Evolutionary conservation across 140 eudicot species (phyloP).

Genomic region (Erigeron philadelphicus): DNA sequence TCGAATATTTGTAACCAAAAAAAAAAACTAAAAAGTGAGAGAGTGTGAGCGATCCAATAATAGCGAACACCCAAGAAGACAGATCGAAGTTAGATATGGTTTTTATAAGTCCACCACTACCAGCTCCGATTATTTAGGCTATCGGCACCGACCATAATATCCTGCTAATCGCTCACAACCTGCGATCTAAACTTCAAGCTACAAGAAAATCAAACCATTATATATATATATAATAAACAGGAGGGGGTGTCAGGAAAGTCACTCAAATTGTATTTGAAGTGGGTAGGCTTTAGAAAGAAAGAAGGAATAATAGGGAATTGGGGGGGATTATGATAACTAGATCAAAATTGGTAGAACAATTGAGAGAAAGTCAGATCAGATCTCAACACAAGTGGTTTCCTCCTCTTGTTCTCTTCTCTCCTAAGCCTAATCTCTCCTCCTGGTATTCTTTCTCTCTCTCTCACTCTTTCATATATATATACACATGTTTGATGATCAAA

Average conservation of each 20-base stretch:
- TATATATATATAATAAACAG: too few relatives aligned
- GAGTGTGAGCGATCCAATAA: too few relatives aligned
- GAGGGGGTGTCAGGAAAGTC: neutral
- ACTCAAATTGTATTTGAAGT: too few relatives aligned
- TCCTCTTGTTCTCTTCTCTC: conserved; percentile 70
- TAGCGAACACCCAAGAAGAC: too few relatives aligned
- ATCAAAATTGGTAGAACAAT: conserved; percentile 77
- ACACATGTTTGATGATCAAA: neutral
- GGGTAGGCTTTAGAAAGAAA: conserved; percentile 18
- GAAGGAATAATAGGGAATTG: neutral
- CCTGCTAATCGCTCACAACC: too few relatives aligned
- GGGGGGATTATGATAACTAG: conserved; percentile 61
- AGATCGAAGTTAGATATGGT: too few relatives aligned
- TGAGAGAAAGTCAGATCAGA: conserved; percentile 79
- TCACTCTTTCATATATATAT: neutral
- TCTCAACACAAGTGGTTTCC: conserved; percentile 71
- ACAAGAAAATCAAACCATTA: too few relatives aligned
- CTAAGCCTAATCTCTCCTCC: conserved; percentile 54
- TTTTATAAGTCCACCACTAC: too few relatives aligned
- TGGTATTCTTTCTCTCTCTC: conserved; percentile 32
- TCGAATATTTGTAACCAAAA: too few relatives aligned
- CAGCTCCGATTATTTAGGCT: too few relatives aligned
- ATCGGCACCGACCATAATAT: too few relatives aligned
- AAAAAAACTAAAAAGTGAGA: too few relatives aligned
- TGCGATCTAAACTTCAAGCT: neutral